These are phyloP conservation scores for Fusarium phyllophilum DNA, from an alignment of 2,329 filamentous ascomycete genomes.

Conservation along the genomic window DNA sequence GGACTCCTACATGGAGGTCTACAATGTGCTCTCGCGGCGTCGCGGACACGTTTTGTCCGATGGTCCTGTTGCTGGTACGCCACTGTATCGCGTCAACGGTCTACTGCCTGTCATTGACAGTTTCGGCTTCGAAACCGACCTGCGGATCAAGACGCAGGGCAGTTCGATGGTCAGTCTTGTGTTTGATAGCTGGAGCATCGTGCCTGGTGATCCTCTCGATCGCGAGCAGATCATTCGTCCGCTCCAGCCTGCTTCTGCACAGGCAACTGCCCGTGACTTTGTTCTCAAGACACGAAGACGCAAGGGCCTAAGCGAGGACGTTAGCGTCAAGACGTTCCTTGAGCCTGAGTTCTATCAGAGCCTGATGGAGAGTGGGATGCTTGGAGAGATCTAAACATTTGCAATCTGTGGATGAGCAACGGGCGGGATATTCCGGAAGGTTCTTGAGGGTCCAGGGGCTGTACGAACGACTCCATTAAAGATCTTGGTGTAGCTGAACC, in stretches of 20 bases:
- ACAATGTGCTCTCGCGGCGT: conserved; percentile 89
- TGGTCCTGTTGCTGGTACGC: conserved; percentile 91
- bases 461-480: conserved; percentile 14
- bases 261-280: conserved; percentile 93
- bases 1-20: conserved; percentile 86
- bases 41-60: conserved; percentile 95
- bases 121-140: conserved; percentile 97
- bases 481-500: conserved; percentile 19
- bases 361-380: conserved; percentile 86
- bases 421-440: conserved; percentile 4
- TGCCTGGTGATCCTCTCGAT: conserved; percentile 94
- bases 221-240: conserved; percentile 83
- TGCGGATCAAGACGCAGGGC: conserved; percentile 95
- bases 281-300: conserved; percentile 93
- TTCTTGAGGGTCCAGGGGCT: conserved; percentile 17
- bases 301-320: conserved; percentile 95
- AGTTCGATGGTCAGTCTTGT: conserved; percentile 90
- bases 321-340: conserved; percentile 94
- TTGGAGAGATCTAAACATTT: conserved; percentile 64
- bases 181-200: conserved; percentile 96
- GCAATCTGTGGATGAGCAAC: background rate
- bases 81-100: conserved; percentile 90
- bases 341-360: conserved; percentile 93
- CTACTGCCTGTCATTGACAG: conserved; percentile 96
- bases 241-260: conserved; percentile 86